A percentile compares a stretch with the other conserved stretches of the same genome.
These are phyloP conservation scores for Penicillium sp. DNA, from an alignment of 2,329 filamentous ascomycete genomes.

Conservation along the genomic window DNA sequence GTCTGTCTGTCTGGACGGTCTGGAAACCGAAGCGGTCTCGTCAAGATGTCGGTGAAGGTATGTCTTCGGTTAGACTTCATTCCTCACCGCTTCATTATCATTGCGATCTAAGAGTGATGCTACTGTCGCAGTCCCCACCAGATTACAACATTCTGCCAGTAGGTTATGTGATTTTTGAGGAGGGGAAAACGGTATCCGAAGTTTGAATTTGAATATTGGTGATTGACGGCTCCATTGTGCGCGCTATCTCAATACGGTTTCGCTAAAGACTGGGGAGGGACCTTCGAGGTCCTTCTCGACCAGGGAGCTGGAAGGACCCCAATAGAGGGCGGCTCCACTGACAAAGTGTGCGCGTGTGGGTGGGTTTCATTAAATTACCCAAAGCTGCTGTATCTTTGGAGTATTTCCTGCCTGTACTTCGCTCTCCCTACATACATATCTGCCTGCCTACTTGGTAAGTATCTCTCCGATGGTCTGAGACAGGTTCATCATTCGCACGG, in stretches of 20 bases:
- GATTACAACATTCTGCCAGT: not conserved
- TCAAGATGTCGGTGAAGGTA: constrained; percentile 28
- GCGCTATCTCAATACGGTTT: constrained; percentile 27
- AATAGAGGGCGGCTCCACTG: constrained; percentile 16
- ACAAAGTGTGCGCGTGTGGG: not conserved
- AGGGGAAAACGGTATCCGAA: too few relatives aligned
- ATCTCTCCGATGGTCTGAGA: not conserved
- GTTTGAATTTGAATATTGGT: constrained; percentile 4
- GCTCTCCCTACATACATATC: not conserved
- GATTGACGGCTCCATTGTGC: constrained; percentile 18
- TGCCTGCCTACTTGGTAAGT: constrained; percentile 1
- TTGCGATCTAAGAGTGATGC: not conserved
- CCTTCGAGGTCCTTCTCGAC: constrained; percentile 12
- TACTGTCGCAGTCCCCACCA: not conserved
- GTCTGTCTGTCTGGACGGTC: constrained; percentile 22
- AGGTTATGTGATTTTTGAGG: not conserved
- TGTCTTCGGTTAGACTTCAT: constrained; percentile 3
- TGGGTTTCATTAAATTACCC: not conserved
- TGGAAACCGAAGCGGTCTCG: constrained; percentile 21
- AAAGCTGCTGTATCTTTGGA: not conserved
- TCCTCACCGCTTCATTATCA: constrained; percentile 24
- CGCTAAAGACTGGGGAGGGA: constrained; percentile 25
- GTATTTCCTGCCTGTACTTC: not conserved
- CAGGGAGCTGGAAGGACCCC: constrained; percentile 16
- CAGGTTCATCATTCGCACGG: constrained; percentile 1